phyloP scores from a whole-genome alignment of 2,329 filamentous ascomycete genomes.

The Claviceps purpurea region DNA sequence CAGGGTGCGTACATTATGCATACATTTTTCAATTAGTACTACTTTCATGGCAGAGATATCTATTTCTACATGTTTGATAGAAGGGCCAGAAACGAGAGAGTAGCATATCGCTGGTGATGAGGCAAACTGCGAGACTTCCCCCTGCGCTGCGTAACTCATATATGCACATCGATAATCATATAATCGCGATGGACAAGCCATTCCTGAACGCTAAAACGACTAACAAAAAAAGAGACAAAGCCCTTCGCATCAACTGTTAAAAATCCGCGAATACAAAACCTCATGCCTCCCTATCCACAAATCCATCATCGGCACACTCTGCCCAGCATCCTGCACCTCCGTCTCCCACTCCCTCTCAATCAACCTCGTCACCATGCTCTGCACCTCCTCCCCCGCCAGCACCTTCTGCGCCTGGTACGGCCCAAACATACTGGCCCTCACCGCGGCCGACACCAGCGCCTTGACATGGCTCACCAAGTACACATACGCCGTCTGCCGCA shows the following conservation, averaged over 20 bases:
- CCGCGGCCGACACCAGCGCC: slow-evolving; percentile 62
- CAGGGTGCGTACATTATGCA: no score
- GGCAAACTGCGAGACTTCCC: no score
- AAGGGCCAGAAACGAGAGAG: no score
- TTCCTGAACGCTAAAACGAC: no score
- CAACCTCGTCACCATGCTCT: slow-evolving; percentile 40
- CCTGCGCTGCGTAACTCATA: no score
- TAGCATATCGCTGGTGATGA: no score
- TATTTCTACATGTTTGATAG: no score
- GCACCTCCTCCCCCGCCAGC: slow-evolving; percentile 47
- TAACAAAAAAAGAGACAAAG: no score
- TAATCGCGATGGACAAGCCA: no score
- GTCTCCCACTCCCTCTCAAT: slow-evolving; percentile 48
- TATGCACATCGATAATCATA: no score
- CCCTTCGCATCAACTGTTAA: slow-evolving; percentile 50
- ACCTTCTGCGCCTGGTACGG: slow-evolving; percentile 69
- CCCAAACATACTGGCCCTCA: slow-evolving; percentile 64
- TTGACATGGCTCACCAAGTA: slow-evolving; percentile 68
- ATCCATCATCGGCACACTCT: slow-evolving; percentile 66
- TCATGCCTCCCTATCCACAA: slow-evolving; percentile 76
- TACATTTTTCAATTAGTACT: no score
- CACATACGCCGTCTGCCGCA: slow-evolving; percentile 55
- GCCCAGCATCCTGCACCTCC: slow-evolving; percentile 52
- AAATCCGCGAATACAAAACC: slow-evolving; percentile 71
- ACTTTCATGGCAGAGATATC: no score